Conservation (phyloP, 495 filamentous ascomycete genomes). For the Talaromyces borbonicus region DNA sequence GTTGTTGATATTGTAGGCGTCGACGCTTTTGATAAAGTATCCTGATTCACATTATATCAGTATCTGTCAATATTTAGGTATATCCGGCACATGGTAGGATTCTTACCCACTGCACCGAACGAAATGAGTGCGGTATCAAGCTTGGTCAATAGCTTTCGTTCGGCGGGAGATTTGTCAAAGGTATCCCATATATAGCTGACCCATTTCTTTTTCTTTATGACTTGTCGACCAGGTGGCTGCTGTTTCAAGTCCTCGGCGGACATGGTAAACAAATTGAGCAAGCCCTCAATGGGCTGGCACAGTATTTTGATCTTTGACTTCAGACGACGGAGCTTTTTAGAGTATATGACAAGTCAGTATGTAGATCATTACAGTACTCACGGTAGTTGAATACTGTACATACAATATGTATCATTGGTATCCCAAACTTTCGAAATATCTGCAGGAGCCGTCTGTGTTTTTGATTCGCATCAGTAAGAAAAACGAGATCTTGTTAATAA, state of each 20-base stretch:
- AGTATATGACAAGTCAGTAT: too few relatives aligned
- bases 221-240: constrained; percentile 11
- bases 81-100: background rate
- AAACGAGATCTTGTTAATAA: too few relatives aligned
- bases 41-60: constrained; percentile 14
- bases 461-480: too few relatives aligned
- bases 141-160: constrained; percentile 51
- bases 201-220: constrained; percentile 26
- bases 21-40: constrained; percentile 51
- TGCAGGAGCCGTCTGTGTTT: too few relatives aligned
- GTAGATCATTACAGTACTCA: too few relatives aligned
- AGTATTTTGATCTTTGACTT: background rate
- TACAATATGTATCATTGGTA: too few relatives aligned
- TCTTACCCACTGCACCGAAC: constrained; percentile 39
- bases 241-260: constrained; percentile 2
- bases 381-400: too few relatives aligned
- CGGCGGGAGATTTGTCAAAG: constrained; percentile 49
- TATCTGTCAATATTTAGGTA: background rate
- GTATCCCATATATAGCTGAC: constrained; percentile 49
- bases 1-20: constrained; percentile 49
- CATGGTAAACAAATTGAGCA: background rate
- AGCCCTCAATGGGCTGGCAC: background rate
- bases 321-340: too few relatives aligned
- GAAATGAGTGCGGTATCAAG: constrained; percentile 46
- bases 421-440: too few relatives aligned